Evolutionary conservation across 768 basidiomycete species (phyloP).

Genomic region (Dacryopinax primogenitus): DNA sequence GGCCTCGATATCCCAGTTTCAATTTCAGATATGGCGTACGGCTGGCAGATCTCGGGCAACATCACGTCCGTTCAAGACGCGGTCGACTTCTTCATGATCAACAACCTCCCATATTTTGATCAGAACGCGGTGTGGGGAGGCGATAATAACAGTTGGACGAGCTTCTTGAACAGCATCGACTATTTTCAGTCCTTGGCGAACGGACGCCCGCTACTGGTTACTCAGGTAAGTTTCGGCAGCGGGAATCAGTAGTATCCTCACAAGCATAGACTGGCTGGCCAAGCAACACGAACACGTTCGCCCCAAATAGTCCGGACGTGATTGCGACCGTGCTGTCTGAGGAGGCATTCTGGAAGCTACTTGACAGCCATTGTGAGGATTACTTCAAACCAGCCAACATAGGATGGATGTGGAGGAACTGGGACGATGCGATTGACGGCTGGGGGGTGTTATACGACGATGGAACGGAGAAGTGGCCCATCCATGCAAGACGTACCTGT

Average conservation of each 20-base stretch:
- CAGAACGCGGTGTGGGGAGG: constrained; percentile 11
- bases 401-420: constrained; percentile 3
- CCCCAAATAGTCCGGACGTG: constrained; percentile 15
- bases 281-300: constrained; percentile 15
- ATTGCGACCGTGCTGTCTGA: constrained; percentile 17
- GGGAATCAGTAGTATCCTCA: background rate
- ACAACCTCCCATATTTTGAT: constrained; percentile 13
- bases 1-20: constrained; percentile 16
- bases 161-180: background rate
- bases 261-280: constrained; percentile 16
- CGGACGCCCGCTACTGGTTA: background rate
- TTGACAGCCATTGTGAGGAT: constrained; percentile 17
- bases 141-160: background rate
- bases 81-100: constrained; percentile 16
- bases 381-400: background rate
- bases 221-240: background rate
- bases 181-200: background rate
- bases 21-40: constrained; percentile 19
- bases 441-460: background rate
- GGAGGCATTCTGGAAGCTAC: constrained; percentile 17
- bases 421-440: constrained; percentile 5
- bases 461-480: constrained; percentile 4
- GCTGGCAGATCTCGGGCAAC: constrained; percentile 13
- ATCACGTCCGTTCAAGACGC: constrained; percentile 13
- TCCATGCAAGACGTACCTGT: background rate